Percentiles rank a stretch among this genome's conserved stretches.
These are phyloP conservation scores for Eucalyptus urophylla DNA, from an alignment of 345 rosid species.

Conservation along the genomic window DNA sequence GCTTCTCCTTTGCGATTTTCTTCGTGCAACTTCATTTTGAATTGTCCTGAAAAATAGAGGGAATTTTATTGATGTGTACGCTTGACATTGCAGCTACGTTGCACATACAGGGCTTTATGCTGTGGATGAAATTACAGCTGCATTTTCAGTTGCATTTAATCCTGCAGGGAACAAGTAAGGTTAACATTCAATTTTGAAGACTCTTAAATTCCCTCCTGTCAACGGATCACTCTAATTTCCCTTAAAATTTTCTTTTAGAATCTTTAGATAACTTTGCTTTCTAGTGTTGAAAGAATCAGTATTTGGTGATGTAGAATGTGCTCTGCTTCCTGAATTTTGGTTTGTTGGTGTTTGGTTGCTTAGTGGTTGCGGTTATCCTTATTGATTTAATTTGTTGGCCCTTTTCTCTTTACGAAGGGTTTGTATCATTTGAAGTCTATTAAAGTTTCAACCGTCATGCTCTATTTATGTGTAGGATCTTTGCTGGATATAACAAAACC, in stretches of 20 bases:
- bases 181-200: background rate
- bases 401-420: background rate
- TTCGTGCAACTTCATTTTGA: no score
- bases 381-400: background rate
- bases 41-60: no score
- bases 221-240: background rate
- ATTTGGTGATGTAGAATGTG: background rate
- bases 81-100: background rate
- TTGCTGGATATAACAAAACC: slow-evolving; percentile 83
- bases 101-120: slow-evolving; percentile 96
- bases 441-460: background rate
- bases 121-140: slow-evolving; percentile 91
- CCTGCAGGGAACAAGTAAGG: slow-evolving; percentile 81
- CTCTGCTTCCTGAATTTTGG: background rate
- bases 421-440: background rate
- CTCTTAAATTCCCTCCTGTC: background rate
- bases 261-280: background rate
- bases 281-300: background rate
- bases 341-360: background rate
- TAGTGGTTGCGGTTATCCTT: background rate
- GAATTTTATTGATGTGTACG: no score
- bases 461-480: slow-evolving; percentile 39
- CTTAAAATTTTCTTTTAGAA: background rate
- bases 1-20: no score
- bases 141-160: slow-evolving; percentile 76